Conservation (phyloP, 139 green algal species). For the Tetradesmus obliquus region DNA sequence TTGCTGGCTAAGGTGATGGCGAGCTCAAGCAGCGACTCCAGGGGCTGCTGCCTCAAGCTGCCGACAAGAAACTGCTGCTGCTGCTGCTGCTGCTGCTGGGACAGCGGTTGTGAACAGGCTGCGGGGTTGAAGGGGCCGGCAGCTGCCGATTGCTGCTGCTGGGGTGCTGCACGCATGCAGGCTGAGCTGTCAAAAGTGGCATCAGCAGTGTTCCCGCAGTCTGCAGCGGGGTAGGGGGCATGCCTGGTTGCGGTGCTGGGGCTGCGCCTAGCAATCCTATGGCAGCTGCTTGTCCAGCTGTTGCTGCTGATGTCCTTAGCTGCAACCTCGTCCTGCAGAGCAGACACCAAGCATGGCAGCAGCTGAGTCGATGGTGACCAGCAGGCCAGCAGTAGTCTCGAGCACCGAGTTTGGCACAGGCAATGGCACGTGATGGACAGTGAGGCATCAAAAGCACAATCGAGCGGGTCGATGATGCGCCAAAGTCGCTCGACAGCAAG, state of each 20-base stretch:
- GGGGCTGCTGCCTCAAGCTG: background rate
- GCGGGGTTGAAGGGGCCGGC: background rate
- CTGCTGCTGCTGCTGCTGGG: background rate
- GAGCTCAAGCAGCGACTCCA: conserved; percentile 18
- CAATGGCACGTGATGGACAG: no score
- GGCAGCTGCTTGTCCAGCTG: background rate
- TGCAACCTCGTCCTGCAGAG: background rate
- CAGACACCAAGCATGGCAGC: background rate
- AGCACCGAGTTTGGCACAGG: no score
- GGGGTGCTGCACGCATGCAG: background rate
- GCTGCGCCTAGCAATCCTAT: background rate
- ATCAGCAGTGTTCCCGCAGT: background rate
- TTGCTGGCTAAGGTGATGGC: conserved; percentile 5
- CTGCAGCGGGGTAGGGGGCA: background rate
- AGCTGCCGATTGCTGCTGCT: background rate
- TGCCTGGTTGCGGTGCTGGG: background rate
- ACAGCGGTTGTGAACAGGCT: background rate
- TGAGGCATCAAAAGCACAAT: no score
- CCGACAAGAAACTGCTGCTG: background rate
- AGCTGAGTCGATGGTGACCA: background rate
- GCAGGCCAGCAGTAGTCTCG: background rate
- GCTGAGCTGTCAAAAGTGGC: background rate
- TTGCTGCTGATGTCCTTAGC: background rate
- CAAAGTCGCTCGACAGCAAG: background rate
- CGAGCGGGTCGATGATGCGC: no score